Evolutionary conservation across 345 rosid genomes (phyloP).

Genomic region (Tarenaya hassleriana): DNA sequence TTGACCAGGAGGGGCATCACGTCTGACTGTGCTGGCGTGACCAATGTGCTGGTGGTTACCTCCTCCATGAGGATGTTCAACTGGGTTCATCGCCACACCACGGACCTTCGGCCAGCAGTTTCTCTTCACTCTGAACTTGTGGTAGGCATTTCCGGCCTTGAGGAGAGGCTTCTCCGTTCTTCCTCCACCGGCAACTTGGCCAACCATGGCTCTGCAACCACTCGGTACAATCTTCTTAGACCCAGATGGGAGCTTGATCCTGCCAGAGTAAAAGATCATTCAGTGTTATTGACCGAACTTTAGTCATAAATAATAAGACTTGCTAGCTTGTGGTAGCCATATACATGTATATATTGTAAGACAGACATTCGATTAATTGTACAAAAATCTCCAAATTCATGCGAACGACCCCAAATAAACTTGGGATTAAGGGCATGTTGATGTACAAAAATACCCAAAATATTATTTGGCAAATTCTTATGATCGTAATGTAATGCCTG

Average conservation of each 20-base stretch:
- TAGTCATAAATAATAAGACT: too few relatives aligned
- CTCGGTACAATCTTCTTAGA: slow-evolving; percentile 44
- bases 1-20: too few relatives aligned
- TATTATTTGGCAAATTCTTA: neutral
- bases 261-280: neutral
- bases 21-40: too few relatives aligned
- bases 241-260: slow-evolving; percentile 50
- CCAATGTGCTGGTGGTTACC: too few relatives aligned
- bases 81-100: slow-evolving; percentile 61
- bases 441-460: too few relatives aligned
- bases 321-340: too few relatives aligned
- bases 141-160: slow-evolving; percentile 54
- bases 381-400: too few relatives aligned
- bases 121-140: slow-evolving; percentile 45
- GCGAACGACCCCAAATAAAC: too few relatives aligned
- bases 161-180: slow-evolving; percentile 52
- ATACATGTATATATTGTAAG: too few relatives aligned
- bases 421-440: too few relatives aligned
- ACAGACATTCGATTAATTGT: too few relatives aligned
- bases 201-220: slow-evolving; percentile 50
- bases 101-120: slow-evolving; percentile 63
- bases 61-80: slow-evolving; percentile 58
- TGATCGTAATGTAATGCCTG: too few relatives aligned
- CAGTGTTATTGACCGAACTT: neutral
- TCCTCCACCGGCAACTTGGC: slow-evolving; percentile 56